Evolutionary conservation across 768 basidiomycete species (phyloP), one percentile per base, ranked within the genome.

Genomic region (Naganishia vishniacii): DNA sequence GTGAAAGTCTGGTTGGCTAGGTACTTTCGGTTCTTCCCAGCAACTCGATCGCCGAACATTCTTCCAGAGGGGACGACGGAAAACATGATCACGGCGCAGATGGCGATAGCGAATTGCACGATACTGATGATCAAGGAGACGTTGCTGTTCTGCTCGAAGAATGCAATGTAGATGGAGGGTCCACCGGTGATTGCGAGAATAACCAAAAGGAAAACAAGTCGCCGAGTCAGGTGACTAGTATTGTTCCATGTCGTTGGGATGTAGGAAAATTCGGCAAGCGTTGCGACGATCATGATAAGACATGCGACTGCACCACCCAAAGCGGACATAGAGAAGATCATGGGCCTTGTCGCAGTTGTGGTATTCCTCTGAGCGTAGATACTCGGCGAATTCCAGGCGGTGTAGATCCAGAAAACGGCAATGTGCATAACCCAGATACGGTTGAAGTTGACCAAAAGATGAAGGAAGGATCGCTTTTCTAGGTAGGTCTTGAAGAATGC

Each of bases 181-280:
- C 88, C 95, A 65, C 85, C 86, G 11, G 94, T 98, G 56, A 95
- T 82, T 37, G 81, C 94, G 59, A 99, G 86, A 20, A 91, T 91
- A 77, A 98, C 83, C 59, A 89, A 75, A 48, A 99, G 82, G 81
- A 97, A 95, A 63, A 94, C 72, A 13, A 97, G 81, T 11, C 94
- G 87, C 58, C 93, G 89, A 8, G 91, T 87, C 59, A 98, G 85
- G 75, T 98, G 94, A 5, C 91, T 92, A 29, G 92, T 90, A 79
- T 97, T 98, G 78, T 93, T 94, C 95, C 94, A 98, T 20, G 91
- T 98, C 0, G 91, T 89, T 0, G 95, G 95, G 78, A 99, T 94
- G 79, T 95, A 98, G 31, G 88, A 88, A 78, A 95, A 98, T 80
- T 98, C 95, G 64, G 87, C 86, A 51, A 95, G 81, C 9, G 95